phyloP scores from a whole-genome alignment of 2,329 filamentous ascomycete species.

The Ophiosphaerella korrae region DNA sequence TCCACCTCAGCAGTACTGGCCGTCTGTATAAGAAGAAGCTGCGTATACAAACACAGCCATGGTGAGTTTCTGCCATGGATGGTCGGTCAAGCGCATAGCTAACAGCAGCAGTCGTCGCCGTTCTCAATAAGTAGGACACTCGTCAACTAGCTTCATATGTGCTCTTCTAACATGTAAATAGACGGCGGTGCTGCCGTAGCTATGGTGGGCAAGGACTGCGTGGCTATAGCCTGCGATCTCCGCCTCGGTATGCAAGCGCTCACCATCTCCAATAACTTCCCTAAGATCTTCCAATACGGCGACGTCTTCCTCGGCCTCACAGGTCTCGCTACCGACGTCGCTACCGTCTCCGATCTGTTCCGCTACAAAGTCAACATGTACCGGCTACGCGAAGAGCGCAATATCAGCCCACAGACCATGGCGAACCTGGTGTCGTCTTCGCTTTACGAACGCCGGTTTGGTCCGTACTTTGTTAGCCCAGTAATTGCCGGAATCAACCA shows the following conservation, averaged over 20 bases:
- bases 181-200: conserved; percentile 93
- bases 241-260: conserved; percentile 95
- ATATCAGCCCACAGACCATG: conserved; percentile 92
- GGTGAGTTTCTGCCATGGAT: conserved; percentile 39
- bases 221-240: conserved; percentile 98
- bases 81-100: conserved; percentile 26
- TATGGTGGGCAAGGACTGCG: conserved; percentile 99
- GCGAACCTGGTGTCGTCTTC: conserved; percentile 87
- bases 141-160: conserved; percentile 9
- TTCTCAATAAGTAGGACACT: conserved; percentile 84
- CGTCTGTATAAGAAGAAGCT: neutral
- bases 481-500: conserved; percentile 94
- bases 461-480: conserved; percentile 93
- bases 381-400: conserved; percentile 94
- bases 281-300: conserved; percentile 98
- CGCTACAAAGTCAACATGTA: conserved; percentile 99
- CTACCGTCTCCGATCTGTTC: conserved; percentile 94
- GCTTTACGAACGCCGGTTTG: conserved; percentile 94
- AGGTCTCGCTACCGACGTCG: conserved; percentile 93
- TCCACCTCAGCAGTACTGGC: neutral
- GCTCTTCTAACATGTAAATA: conserved; percentile 38
- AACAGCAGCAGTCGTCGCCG: conserved; percentile 72
- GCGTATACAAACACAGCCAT: conserved; percentile 34
- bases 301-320: conserved; percentile 95
- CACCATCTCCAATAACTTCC: conserved; percentile 99